A percentile compares a stretch with the other conserved stretches of the same genome.
Evolutionary conservation across 805 yeast species (phyloP).

Genomic region (Metschnikowia proteae): DNA sequence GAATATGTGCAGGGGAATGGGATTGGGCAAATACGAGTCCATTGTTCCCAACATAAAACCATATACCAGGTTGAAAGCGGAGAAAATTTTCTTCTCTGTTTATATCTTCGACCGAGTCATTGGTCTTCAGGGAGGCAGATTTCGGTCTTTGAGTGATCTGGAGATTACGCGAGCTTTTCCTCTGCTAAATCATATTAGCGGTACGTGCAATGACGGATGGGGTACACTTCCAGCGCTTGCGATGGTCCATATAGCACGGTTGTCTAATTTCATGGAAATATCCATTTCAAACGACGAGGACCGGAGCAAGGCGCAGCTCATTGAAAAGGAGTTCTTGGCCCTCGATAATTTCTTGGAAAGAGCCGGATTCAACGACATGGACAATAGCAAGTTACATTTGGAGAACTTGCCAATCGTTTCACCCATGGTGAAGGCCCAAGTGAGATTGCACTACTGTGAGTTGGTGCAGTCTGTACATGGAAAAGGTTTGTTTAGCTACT

Average conservation of each 20-base stretch:
- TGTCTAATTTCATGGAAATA: constrained; percentile 36
- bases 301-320: constrained; percentile 26
- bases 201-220: constrained; percentile 45
- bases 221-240: constrained; percentile 44
- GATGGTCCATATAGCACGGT: constrained; percentile 41
- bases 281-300: constrained; percentile 25
- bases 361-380: constrained; percentile 31
- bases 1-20: constrained; percentile 43
- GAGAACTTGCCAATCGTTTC: constrained; percentile 11
- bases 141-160: constrained; percentile 31
- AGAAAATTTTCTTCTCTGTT: constrained; percentile 52
- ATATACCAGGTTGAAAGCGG: constrained; percentile 45
- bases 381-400: constrained; percentile 1
- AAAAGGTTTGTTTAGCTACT: constrained; percentile 26
- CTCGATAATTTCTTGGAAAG: constrained; percentile 31
- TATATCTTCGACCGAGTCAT: constrained; percentile 52
- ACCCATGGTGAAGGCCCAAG: constrained; percentile 30
- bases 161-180: constrained; percentile 38
- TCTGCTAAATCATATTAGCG: constrained; percentile 23
- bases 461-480: constrained; percentile 35
- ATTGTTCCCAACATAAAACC: constrained; percentile 21
- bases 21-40: constrained; percentile 30
- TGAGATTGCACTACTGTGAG: constrained; percentile 39
- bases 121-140: constrained; percentile 51
- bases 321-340: constrained; percentile 29